Evolutionary conservation across 495 filamentous ascomycete genomes (phyloP), one percentile per base, ranked within the genome.

Genomic region (Jackrogersella multiformis): DNA sequence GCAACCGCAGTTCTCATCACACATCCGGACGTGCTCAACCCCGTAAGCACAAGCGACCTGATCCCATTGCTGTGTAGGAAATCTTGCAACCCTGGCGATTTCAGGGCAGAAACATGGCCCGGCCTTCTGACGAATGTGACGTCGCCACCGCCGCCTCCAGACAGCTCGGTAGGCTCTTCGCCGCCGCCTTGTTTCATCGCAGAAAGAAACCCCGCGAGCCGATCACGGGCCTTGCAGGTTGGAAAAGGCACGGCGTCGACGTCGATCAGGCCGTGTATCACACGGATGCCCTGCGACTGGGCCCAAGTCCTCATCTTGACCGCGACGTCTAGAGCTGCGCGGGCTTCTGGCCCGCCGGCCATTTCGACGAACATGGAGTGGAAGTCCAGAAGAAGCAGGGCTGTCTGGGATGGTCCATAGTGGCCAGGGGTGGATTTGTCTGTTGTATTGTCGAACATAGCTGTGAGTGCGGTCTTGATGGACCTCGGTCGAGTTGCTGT

Each of bases 321-420:
- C 0, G 76, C 76, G 54, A 56, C 53, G 7, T 53, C 21, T 21
- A 75, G 9, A 26, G 70, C 69, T 9, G 67, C 49, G n/a, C 20
- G 34, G 13, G 60, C 74, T 2, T 6, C 8, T 12, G 30, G n/a
- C 5, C 34, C 57, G 28, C 61, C 69, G 23, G n/a, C 35, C 28
- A 48, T 24, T 15, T 54, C 8, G 26, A 75, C 61, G 30, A 73
- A 70, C 34, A 74, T 41, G 51, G 61, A 35, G 61, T 78, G 75
- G 52, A 72, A 78, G 61, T 78, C 76, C 0, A 77, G 54, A 0
- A 78, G 68, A 28, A 78, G 66, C 2, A 78, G 53, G 2, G 76
- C 76, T 2, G 76, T 78, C 42, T 77, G 73, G 3, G 54, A 64
- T 8, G 73, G 65, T 13, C 41, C 51, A 46, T 77, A 77, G 57